Conservation (phyloP, 495 filamentous ascomycete species). For the Trichoderma reesei region DNA sequence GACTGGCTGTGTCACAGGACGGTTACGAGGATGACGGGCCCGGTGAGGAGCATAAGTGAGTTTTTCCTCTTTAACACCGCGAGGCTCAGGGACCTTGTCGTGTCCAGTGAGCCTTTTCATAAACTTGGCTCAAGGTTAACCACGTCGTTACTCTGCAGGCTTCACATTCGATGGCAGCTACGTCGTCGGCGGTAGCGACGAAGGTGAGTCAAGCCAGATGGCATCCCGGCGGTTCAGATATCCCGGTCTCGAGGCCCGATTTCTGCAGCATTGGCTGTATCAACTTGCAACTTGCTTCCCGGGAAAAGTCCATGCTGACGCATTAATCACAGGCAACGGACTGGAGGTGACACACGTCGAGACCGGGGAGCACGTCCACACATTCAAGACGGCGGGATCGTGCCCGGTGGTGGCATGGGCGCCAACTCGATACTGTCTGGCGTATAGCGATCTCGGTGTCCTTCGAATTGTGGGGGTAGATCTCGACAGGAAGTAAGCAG, state of each 20-base stretch:
- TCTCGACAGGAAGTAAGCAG: conserved; percentile 29
- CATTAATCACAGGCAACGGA: conserved; percentile 34
- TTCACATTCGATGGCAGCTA: conserved; percentile 91
- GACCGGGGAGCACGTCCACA: conserved; percentile 76
- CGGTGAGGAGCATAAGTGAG: conserved; percentile 68
- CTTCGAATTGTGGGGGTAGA: conserved; percentile 70
- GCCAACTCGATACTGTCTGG: conserved; percentile 77
- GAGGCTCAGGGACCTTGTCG: not conserved
- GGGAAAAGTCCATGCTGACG: conserved; percentile 12
- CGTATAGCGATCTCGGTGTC: conserved; percentile 73
- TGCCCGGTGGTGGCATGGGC: conserved; percentile 77
- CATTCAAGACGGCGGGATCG: conserved; percentile 55
- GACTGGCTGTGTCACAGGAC: conserved; percentile 87
- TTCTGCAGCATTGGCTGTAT: too few species aligned
- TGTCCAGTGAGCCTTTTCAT: too few species aligned
- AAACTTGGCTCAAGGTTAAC: not conserved
- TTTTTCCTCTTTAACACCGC: not conserved
- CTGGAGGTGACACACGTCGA: conserved; percentile 75
- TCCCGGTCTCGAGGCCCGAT: too few species aligned
- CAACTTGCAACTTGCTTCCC: too few species aligned
- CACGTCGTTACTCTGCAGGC: conserved; percentile 17
- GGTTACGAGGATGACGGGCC: conserved; percentile 63
- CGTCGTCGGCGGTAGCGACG: conserved; percentile 75
- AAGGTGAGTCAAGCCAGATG: conserved; percentile 41
- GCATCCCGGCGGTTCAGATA: not conserved